A percentile compares a stretch with the other conserved stretches of the same genome.
Conservation (phyloP, 106 monocot species). For the Dendrobium officinale region DNA sequence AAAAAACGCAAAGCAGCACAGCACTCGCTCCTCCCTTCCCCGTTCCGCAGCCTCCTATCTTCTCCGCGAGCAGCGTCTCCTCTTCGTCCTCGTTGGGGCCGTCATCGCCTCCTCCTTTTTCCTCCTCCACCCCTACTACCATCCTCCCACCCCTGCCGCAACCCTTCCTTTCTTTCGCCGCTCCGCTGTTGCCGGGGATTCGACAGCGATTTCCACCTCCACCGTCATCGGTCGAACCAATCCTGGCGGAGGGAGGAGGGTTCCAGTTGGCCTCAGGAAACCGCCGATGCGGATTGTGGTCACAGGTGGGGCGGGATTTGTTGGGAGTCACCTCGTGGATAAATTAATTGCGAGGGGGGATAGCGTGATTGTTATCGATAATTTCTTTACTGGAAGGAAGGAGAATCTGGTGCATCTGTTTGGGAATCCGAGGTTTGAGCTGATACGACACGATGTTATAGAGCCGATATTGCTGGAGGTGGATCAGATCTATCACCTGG, state of each 20-base stretch:
- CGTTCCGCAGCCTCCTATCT: slow-evolving; percentile 5
- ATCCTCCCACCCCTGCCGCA: background rate
- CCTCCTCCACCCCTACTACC: background rate
- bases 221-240: too few relatives aligned
- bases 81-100: slow-evolving; percentile 17
- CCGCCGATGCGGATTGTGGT: slow-evolving; percentile 35
- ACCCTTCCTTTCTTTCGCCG: background rate
- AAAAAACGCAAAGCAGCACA: slow-evolving; percentile 1
- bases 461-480: slow-evolving; percentile 65
- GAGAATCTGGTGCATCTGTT: slow-evolving; percentile 52
- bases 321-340: slow-evolving; percentile 61
- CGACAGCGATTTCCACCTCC: background rate
- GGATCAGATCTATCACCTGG: slow-evolving; percentile 67
- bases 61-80: slow-evolving; percentile 14
- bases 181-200: background rate
- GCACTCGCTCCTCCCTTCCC: background rate
- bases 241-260: slow-evolving; percentile 1
- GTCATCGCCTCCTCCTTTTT: slow-evolving; percentile 10
- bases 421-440: slow-evolving; percentile 61
- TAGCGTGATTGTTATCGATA: slow-evolving; percentile 60
- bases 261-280: slow-evolving; percentile 5
- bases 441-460: slow-evolving; percentile 66
- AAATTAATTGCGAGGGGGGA: slow-evolving; percentile 40
- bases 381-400: slow-evolving; percentile 69
- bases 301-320: slow-evolving; percentile 67